Evolutionary conservation across 805 yeast species (phyloP).

Genomic region (Isabelozyma rhagii): DNA sequence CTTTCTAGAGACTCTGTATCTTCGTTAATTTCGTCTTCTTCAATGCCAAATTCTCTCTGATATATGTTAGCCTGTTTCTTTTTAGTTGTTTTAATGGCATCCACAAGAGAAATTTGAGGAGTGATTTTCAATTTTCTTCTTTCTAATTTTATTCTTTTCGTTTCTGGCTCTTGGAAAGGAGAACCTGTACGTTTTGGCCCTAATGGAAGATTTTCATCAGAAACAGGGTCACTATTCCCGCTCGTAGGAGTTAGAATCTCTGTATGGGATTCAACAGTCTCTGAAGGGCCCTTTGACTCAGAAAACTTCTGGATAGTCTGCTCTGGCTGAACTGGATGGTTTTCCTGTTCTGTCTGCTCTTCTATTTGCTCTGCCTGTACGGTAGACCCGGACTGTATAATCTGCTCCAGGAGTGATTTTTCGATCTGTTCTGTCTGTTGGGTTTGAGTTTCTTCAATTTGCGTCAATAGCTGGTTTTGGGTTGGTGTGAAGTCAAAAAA

Average conservation of each 20-base stretch:
- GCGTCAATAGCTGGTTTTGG: not conserved
- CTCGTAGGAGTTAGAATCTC: no score
- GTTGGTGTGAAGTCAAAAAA: constrained; percentile 27
- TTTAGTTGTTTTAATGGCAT: constrained; percentile 28
- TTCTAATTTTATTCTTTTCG: constrained; percentile 3
- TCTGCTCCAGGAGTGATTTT: not conserved
- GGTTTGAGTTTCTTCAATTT: not conserved
- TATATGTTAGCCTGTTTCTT: constrained; percentile 16
- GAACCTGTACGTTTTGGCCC: not conserved
- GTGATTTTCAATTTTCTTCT: constrained; percentile 5
- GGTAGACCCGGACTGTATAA: not conserved
- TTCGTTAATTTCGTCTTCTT: constrained; percentile 5
- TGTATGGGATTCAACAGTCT: no score
- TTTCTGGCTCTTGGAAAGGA: not conserved
- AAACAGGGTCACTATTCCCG: no score
- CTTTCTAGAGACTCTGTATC: constrained; percentile 3
- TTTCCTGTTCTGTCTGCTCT: no score
- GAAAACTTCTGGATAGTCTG: no score
- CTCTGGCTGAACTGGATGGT: no score
- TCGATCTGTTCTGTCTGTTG: not conserved
- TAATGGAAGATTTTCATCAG: no score
- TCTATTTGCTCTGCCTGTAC: not conserved
- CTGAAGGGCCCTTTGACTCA: no score
- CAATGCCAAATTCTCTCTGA: constrained; percentile 24
- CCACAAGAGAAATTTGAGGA: constrained; percentile 18